Evolutionary conservation across 163 green algal species (phyloP), one percentile per base, ranked within the genome.

Genomic region (Coccomyxa subellipsoidea): DNA sequence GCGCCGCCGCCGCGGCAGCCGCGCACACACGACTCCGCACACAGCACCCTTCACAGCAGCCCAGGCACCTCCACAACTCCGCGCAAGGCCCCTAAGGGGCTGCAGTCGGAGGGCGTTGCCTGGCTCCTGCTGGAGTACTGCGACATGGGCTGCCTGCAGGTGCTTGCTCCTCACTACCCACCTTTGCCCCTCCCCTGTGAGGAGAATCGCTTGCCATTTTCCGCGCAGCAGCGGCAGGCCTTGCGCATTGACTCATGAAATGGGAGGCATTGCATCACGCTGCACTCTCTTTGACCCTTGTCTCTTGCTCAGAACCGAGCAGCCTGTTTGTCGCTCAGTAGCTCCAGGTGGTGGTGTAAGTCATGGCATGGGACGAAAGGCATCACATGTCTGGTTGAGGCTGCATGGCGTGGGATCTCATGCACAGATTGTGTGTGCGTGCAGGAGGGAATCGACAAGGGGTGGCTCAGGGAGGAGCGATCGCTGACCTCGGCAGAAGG

Each of bases 71-170:
- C n/a, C n/a, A n/a, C n/a, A n/a, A n/a, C n/a, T n/a, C n/a, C n/a
- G n/a, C n/a, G n/a, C n/a, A 40, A 34, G 12, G 38, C 27, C 47
- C 39, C 38, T 39, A 0, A 47, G 31, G 35, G 70, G 38, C 38
- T 35, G 34, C 21, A 12, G 27, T 54, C 27, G 38, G 38, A 80
- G 66, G 32, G 77, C 4, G 84, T 91, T 81, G 90, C 87, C 3
- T 93, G 86, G 88, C 84, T 93, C 12, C 54, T 93, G 7, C 85
- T 93, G 81, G 90, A 93, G 90, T 93, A 89, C 81, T 89, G 84
- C 54, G 85, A 93, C 73, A 79, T 70, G 10, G 90, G 90, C 71
- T 89, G 86, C 76, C 75, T 92, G 38, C 85, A 91, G 87, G 88
- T 90, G 47, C 0, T 7, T 38, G n/a, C n/a, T n/a, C 39, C 77